Evolutionary conservation across 73 alveolate genomes (phyloP).

Genomic region (Paramecium biaurelia): DNA sequence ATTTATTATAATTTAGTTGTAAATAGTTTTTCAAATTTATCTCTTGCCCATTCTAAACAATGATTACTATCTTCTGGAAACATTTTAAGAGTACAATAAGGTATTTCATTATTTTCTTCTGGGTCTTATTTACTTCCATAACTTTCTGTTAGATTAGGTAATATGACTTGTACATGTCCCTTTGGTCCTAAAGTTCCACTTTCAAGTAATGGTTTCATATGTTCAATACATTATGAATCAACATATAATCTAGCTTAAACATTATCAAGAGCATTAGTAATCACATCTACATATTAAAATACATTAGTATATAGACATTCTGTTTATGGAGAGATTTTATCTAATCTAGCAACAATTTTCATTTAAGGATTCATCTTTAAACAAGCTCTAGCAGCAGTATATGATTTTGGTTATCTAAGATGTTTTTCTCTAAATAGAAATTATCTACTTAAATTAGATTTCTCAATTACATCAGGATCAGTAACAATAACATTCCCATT

Average conservation of each 20-base stretch:
- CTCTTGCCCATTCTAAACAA: constrained; percentile 98
- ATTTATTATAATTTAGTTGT: constrained; percentile 66
- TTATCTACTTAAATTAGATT: constrained; percentile 89
- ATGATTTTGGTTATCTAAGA: constrained; percentile 86
- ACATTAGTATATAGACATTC: constrained; percentile 81
- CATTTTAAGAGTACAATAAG: constrained; percentile 96
- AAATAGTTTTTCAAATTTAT: constrained; percentile 85
- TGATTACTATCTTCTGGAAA: constrained; percentile 95
- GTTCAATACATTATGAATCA: constrained; percentile 86
- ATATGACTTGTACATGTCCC: constrained; percentile 93
- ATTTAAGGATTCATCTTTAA: constrained; percentile 89
- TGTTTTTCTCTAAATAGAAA: constrained; percentile 97
- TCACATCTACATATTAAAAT: constrained; percentile 81
- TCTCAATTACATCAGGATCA: constrained; percentile 97
- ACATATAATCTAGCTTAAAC: constrained; percentile 93
- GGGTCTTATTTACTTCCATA: constrained; percentile 91
- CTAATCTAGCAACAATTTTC: constrained; percentile 88
- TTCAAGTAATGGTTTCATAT: constrained; percentile 87
- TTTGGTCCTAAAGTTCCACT: constrained; percentile 97
- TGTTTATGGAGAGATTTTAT: constrained; percentile 87
- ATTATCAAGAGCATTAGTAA: constrained; percentile 96
- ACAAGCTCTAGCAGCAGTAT: constrained; percentile 96
- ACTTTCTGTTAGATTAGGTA: constrained; percentile 90
- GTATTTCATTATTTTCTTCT: constrained; percentile 89
- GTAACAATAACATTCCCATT: constrained; percentile 76